A percentile compares a stretch with the other conserved stretches of the same genome.
Evolutionary conservation across 164 flowering plant species (phyloP).

Genomic region (Vitis cinerea): DNA sequence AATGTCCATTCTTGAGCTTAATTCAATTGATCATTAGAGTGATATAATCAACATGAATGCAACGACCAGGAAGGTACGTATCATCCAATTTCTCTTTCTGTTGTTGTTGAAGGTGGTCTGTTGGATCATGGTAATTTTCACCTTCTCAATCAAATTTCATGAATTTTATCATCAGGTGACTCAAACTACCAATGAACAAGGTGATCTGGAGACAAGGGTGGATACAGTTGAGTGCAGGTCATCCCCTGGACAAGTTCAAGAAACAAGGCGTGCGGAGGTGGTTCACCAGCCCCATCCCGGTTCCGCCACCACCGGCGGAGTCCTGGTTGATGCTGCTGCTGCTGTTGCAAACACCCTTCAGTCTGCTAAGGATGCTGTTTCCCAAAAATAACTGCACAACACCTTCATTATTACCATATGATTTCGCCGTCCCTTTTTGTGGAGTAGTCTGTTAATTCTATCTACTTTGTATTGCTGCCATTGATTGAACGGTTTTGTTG

Average conservation of each 20-base stretch:
- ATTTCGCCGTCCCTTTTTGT: not conserved
- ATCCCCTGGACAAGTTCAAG: conserved; percentile 33
- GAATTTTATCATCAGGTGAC: conserved; percentile 8
- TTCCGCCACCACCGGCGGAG: conserved; percentile 27
- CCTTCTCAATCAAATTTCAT: too few species aligned
- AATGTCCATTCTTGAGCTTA: not conserved
- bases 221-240: conserved; percentile 26
- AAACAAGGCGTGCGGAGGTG: conserved; percentile 27
- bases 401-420: not conserved
- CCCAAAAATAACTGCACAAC: conserved; percentile 14
- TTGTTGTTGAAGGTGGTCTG: too few species aligned
- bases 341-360: conserved; percentile 28
- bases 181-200: conserved; percentile 5
- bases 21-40: not conserved
- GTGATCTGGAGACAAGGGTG: conserved; percentile 19
- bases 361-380: conserved; percentile 38
- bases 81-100: not conserved
- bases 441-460: not conserved
- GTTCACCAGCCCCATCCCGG: conserved; percentile 29
- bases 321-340: conserved; percentile 30
- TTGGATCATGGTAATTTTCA: not conserved
- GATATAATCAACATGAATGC: conserved; percentile 13
- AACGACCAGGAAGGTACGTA: conserved; percentile 3
- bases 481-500: too few species aligned
- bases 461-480: too few species aligned